Evolutionary conservation across 371 early-diverging fungal genomes (phyloP), one percentile per base, ranked within the genome.

Genomic region (Cladochytrium tenue): DNA sequence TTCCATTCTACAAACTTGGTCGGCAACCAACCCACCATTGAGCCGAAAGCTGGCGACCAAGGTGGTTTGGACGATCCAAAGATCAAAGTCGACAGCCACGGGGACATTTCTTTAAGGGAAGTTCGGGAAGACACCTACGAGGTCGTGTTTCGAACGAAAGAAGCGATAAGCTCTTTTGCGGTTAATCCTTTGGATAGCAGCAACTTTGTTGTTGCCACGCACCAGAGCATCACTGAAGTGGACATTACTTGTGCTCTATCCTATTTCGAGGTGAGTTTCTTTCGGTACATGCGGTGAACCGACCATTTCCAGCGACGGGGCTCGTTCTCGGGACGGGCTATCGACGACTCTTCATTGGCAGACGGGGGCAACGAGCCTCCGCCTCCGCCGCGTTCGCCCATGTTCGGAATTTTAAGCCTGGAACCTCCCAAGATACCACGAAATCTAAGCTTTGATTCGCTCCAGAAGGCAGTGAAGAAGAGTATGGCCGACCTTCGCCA

Each of bases 111-210:
- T n/a, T n/a, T n/a, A n/a, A 7, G 43, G 7, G 20, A 7, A 13
- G 58, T 58, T 53, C 35, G 60, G n/a, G 66, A 64, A 35, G 60
- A 61, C 57, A 33, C 31, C n/a, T 72, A 64, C 32, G 75, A 74
- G 55, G 26, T 70, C 36, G 59, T 74, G 0, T 74, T 66, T 60
- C 43, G 68, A 28, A 66, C 69, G 17, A 69, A 68, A 36, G 66
- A 73, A 32, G 63, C 71, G 51, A 60, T 77, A 26, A 58, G 58
- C 3, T 53, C 71, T 2, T 77, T 80, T 64, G 81, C 79, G 7
- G 51, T 80, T 31, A 80, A 80, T 53, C 79, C 80, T 32, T 56
- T 80, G 23, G 74, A 83, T 56, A 64, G 56, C 20, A 77, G 78
- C 66, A 35, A 64, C 28, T 68, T 83, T 68, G 84, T 77, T 7